Evolutionary conservation across 352 stramenopile genomes (phyloP), one percentile per base, ranked within the genome.

Genomic region (Pythium dissimile): DNA sequence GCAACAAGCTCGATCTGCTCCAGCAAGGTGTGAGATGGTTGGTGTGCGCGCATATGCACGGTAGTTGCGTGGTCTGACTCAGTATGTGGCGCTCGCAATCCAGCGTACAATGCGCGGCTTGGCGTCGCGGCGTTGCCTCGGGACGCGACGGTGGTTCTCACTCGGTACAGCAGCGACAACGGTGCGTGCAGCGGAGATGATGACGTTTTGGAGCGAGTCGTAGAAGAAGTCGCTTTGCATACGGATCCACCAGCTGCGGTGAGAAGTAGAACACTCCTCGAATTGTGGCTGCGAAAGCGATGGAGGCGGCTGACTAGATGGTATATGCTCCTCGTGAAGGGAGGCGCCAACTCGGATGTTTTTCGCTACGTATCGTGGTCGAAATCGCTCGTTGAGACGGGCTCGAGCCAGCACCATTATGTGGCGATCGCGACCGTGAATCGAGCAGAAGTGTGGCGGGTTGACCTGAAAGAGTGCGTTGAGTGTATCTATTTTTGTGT

Each of bases 71-170:
- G 37, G 13, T 32, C 30, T 27, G 11, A 41, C 12, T 11, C 30
- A 15, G 24, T 15, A 8, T 23, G 21, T 30, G 39, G 44, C 47
- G 8, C 27, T 30, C 10, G 15, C 16, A 34, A 21, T 34, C 5
- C 28, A 85, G 75, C 61, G 51, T 85, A 81, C 55, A 76, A 79
- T 43, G n/a, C 59, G 11, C 55, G 44, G 45, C 42, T 85, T 48
- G 51, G 66, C n/a, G 53, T 75, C 49, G 71, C 62, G 15, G 75
- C 75, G 15, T 59, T 75, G 56, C 46, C 73, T 13, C 55, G 65
- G 24, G 66, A 60, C 11, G 35, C 64, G n/a, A 72, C 53, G 8
- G 69, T 85, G 41, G 64, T 64, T 24, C 61, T 85, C 55, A 65
- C 59, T 20, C 59, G 50, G 23, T 64, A 48, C 31, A 23, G 20